Conservation (phyloP, 164 flowering plant genomes). For the Kalanchoe fedtschenkoi region DNA sequence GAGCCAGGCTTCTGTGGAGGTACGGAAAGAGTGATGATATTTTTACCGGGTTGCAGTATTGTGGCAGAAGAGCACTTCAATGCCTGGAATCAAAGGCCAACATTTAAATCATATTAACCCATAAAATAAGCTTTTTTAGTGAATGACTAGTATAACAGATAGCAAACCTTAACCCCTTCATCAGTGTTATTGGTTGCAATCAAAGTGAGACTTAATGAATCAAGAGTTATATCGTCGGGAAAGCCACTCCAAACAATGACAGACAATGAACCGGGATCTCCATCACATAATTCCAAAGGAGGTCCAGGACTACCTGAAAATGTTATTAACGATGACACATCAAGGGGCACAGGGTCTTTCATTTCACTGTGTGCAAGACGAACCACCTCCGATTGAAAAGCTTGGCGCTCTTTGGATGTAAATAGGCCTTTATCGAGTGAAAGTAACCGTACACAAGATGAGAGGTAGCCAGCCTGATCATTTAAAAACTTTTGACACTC, state of each 20-base stretch:
- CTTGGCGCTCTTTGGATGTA: conserved; percentile 73
- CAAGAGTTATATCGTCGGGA: conserved; percentile 95
- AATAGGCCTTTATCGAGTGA: conserved; percentile 82
- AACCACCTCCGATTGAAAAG: conserved; percentile 84
- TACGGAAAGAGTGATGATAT: conserved; percentile 52
- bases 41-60: conserved; percentile 68
- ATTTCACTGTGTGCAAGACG: conserved; percentile 91
- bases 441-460: conserved; percentile 88
- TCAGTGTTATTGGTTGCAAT: conserved; percentile 68
- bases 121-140: neutral
- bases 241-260: conserved; percentile 97
- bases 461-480: conserved; percentile 92
- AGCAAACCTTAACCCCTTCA: conserved; percentile 81
- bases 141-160: conserved; percentile 2
- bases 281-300: conserved; percentile 82
- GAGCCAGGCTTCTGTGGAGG: conserved; percentile 96
- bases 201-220: conserved; percentile 75
- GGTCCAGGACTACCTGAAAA: conserved; percentile 93
- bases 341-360: conserved; percentile 89
- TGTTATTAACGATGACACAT: conserved; percentile 88
- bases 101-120: neutral
- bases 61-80: conserved; percentile 56
- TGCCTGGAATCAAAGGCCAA: conserved; percentile 35
- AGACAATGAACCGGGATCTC: conserved; percentile 85
- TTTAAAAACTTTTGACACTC: conserved; percentile 89